Evolutionary conservation across 495 filamentous ascomycete species (phyloP).

Genomic region (Copromyces sp.): DNA sequence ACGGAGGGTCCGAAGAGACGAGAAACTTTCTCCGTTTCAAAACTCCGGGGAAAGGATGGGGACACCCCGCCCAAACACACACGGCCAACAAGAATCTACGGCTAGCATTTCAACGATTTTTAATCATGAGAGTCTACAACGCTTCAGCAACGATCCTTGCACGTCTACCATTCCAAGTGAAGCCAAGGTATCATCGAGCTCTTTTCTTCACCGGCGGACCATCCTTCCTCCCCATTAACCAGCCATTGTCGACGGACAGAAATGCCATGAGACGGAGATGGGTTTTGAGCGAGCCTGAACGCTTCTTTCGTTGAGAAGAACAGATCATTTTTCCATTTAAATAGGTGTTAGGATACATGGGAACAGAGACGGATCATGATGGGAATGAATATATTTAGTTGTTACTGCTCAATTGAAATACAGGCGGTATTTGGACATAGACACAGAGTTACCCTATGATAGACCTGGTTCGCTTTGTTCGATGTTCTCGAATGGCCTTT

Average conservation of each 20-base stretch:
- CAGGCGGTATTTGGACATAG: neutral
- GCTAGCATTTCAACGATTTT: neutral
- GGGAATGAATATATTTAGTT: neutral
- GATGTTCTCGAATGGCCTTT: neutral
- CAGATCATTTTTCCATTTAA: neutral
- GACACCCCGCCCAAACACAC: neutral
- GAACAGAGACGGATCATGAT: neutral
- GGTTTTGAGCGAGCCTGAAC: neutral
- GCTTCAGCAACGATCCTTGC: neutral
- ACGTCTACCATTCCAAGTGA: neutral
- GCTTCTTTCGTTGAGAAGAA: neutral
- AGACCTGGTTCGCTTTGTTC: neutral
- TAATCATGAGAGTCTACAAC: neutral
- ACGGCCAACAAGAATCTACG: neutral
- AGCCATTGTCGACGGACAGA: neutral
- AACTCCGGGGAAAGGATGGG: neutral
- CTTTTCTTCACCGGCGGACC: neutral
- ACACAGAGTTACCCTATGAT: neutral
- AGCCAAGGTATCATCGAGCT: neutral
- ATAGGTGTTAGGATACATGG: neutral
- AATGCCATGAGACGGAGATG: neutral
- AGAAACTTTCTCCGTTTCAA: neutral
- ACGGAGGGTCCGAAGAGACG: neutral
- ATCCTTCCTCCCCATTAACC: neutral
- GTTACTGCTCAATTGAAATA: neutral